Percentiles rank a stretch among this genome's conserved stretches.
Evolutionary conservation across 1,139 yeast species (phyloP).

Genomic region (Magnusiomyces fungicola): DNA sequence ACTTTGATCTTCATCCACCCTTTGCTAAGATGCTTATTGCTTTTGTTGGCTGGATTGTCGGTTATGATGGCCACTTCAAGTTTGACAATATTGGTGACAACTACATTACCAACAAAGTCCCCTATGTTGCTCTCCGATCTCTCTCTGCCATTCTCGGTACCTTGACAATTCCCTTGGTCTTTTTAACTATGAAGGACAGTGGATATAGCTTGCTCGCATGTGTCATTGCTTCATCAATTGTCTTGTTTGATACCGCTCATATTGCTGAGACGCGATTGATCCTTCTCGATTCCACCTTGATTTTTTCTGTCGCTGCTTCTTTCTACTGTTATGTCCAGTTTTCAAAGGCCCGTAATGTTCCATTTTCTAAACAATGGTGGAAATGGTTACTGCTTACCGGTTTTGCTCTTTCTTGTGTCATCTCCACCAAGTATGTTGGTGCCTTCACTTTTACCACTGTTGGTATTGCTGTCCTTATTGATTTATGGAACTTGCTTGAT

Average conservation of each 20-base stretch:
- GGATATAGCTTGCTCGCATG: constrained; percentile 78
- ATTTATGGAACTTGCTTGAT: constrained; percentile 82
- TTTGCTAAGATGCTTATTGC: constrained; percentile 92
- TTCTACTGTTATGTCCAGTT: constrained; percentile 73
- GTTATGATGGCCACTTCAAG: constrained; percentile 84
- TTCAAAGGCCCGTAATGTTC: constrained; percentile 57
- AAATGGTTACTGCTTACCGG: constrained; percentile 82
- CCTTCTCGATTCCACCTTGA: constrained; percentile 81
- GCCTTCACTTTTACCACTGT: constrained; percentile 80
- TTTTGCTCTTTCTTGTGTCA: constrained; percentile 76
- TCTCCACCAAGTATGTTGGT: constrained; percentile 92
- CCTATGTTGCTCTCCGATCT: constrained; percentile 80
- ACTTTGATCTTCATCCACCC: constrained; percentile 97
- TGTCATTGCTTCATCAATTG: constrained; percentile 67
- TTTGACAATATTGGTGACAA: constrained; percentile 87
- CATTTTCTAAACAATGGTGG: constrained; percentile 78
- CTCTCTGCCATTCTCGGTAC: constrained; percentile 80
- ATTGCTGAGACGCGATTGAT: constrained; percentile 86
- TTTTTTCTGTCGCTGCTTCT: constrained; percentile 72
- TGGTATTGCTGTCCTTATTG: constrained; percentile 78
- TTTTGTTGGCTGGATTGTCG: constrained; percentile 77
- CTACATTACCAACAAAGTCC: constrained; percentile 69
- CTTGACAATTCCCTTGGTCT: constrained; percentile 73
- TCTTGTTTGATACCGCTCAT: constrained; percentile 88
- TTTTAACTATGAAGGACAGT: constrained; percentile 72